Base-by-base conservation (phyloP, 164 flowering plant genomes). In the Nymphaea thermarum region DNA sequence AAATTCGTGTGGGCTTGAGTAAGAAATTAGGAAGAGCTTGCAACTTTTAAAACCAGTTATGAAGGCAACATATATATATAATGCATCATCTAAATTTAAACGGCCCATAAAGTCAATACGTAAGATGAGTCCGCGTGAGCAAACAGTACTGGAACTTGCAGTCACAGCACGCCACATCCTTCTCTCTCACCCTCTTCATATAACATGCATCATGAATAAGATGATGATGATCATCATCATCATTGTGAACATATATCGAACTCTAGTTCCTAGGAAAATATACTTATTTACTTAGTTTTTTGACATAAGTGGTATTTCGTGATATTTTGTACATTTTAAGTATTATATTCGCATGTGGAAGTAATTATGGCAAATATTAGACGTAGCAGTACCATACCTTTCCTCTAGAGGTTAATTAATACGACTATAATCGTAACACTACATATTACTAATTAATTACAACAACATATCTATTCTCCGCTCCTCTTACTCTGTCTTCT, bases 111-210 rank as follows among this genome's bases (percentile, higher is more conserved):
- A 74, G 81, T 71, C 81, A 78, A 69, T 68, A 66, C 17, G 11
- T 68, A 63, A 68, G 68, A 66, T 59, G 67, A 68, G 71, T 71
- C 75, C 71, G 69, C 74, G 75, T 74, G 69, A 66, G 65, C 62
- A 69, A 69, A 42, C 66, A 14, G 44, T 59, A n/a, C 5, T 3
- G 47, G 42, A 43, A 41, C 14, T 47, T 25, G 67, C 66, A 45
- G 36, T 51, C 12, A 51, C 57, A 51, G 57, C 57, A 51, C 57
- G 14, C 3, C 57, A 47, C 36, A 62, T 16, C 36, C 10, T 67
- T 25, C 60, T 66, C 73, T 66, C 41, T 60, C 65, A n/a, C 70
- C 25, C 60, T 65, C 71, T 14, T 55, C 44, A 3, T 61, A 55
- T 15, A 51, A 51, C 14, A 15, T 3, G 14, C 57, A 8, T 15